These are phyloP conservation scores for Fraxinus velutina DNA, from an alignment of 305 asterid species.

Conservation along the genomic window DNA sequence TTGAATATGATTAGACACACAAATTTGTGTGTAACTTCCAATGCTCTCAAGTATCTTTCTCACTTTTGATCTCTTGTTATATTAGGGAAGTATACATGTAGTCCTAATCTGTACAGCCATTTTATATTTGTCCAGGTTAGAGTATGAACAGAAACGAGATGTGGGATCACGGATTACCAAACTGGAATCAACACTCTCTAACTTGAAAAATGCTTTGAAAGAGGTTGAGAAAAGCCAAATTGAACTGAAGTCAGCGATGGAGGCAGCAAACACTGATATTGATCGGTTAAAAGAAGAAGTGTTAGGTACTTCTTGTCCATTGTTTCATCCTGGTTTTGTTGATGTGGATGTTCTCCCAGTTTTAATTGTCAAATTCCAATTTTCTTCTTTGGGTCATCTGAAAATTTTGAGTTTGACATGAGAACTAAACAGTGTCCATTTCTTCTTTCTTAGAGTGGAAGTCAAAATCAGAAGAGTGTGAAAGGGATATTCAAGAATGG, in stretches of 20 bases:
- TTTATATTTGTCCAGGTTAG: conserved; percentile 58
- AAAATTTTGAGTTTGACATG: conserved; percentile 7
- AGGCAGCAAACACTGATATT: conserved; percentile 63
- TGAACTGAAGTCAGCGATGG: conserved; percentile 57
- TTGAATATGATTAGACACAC: neutral
- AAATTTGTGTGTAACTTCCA: neutral
- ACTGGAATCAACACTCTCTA: conserved; percentile 62
- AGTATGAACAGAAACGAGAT: conserved; percentile 89
- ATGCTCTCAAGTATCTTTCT: neutral
- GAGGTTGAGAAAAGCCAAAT: conserved; percentile 61
- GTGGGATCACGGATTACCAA: conserved; percentile 78
- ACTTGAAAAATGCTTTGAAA: conserved; percentile 50
- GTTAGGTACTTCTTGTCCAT: conserved; percentile 43
- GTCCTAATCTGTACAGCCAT: conserved; percentile 21
- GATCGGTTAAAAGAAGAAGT: conserved; percentile 59
- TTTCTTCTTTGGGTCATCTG: conserved; percentile 6
- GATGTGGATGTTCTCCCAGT: conserved; percentile 1
- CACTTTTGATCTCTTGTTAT: neutral
- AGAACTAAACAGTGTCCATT: conserved; percentile 3
- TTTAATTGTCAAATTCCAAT: conserved; percentile 3
- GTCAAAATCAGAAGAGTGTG: conserved; percentile 79
- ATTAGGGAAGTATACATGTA: neutral
- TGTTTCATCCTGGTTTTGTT: conserved; percentile 16
- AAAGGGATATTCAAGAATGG: conserved; percentile 75
- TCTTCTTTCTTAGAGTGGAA: conserved; percentile 56